A percentile compares a stretch with the other conserved stretches of the same genome.
Evolutionary conservation across 805 yeast species (phyloP).

Genomic region (Myxozyma neglecta): DNA sequence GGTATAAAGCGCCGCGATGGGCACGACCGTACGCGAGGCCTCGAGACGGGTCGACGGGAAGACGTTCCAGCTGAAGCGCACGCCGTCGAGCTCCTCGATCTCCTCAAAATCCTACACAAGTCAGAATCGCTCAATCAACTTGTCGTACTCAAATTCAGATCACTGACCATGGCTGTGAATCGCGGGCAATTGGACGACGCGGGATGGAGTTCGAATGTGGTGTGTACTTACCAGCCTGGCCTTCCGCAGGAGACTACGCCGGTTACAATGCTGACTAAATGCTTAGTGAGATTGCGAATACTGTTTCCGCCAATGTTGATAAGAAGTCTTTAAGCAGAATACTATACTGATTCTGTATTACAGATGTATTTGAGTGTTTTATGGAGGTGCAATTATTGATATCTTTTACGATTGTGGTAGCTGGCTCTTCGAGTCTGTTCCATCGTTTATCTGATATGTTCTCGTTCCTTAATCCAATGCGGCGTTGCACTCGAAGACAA

Average conservation of each 20-base stretch:
- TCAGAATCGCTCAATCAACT: background rate
- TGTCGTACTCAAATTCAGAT: background rate
- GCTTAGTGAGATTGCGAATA: too few species aligned
- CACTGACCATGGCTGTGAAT: background rate
- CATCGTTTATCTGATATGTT: too few species aligned
- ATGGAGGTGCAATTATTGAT: too few species aligned
- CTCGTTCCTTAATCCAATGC: too few species aligned
- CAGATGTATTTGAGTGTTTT: too few species aligned
- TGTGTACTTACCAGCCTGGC: constrained; percentile 9
- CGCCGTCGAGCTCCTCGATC: constrained; percentile 62
- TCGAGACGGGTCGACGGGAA: constrained; percentile 88
- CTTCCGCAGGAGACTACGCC: background rate
- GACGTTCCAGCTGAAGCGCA: constrained; percentile 78
- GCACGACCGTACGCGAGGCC: constrained; percentile 88
- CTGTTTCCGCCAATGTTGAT: too few species aligned
- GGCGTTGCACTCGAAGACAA: too few species aligned
- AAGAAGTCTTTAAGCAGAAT: too few species aligned
- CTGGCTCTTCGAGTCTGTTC: too few species aligned
- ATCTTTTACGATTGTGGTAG: too few species aligned
- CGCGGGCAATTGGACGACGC: background rate
- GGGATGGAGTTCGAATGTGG: background rate
- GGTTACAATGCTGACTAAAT: background rate
- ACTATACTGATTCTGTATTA: too few species aligned
- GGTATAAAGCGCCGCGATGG: constrained; percentile 92
- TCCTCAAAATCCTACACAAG: constrained; percentile 52